Percentiles rank a stretch among this genome's conserved stretches.
Conservation (phyloP, 2,329 filamentous ascomycete species). For the Sphaerulina musiva region DNA sequence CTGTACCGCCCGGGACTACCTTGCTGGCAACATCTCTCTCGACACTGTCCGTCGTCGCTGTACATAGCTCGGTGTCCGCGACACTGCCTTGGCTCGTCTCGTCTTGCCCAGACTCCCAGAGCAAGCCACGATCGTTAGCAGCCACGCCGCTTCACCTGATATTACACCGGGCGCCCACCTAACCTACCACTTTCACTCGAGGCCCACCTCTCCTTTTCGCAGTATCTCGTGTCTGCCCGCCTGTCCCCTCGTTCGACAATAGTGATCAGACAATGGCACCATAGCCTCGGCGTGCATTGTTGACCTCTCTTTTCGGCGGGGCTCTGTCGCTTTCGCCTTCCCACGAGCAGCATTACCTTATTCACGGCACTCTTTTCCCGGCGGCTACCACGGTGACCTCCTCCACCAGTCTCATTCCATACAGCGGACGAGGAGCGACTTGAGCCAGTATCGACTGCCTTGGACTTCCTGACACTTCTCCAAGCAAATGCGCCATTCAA, state of each 20-base stretch:
- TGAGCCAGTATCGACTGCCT: slow-evolving; percentile 1
- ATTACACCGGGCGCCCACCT: not conserved
- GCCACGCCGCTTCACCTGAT: too few relatives aligned
- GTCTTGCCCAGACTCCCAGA: too few relatives aligned
- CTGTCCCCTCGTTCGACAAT: not conserved
- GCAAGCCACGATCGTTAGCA: too few relatives aligned
- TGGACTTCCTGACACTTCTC: not conserved
- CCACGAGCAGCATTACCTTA: not conserved
- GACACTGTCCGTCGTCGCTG: too few relatives aligned
- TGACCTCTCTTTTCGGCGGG: not conserved
- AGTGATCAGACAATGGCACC: slow-evolving; percentile 1
- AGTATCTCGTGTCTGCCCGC: not conserved
- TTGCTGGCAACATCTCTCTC: too few relatives aligned
- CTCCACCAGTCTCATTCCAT: not conserved
- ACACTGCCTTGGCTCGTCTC: too few relatives aligned
- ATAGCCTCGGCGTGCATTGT: not conserved
- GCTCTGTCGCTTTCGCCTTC: too few relatives aligned
- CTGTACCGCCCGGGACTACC: too few relatives aligned
- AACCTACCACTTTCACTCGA: not conserved
- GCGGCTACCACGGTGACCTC: not conserved
- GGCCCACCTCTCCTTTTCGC: slow-evolving; percentile 4
- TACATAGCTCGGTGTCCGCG: too few relatives aligned
- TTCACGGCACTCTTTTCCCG: not conserved
- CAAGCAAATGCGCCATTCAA: slow-evolving; percentile 2
- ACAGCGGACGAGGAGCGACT: not conserved